Conservation (phyloP, 257 asterid genomes). For the Nicotiana tabacum region DNA sequence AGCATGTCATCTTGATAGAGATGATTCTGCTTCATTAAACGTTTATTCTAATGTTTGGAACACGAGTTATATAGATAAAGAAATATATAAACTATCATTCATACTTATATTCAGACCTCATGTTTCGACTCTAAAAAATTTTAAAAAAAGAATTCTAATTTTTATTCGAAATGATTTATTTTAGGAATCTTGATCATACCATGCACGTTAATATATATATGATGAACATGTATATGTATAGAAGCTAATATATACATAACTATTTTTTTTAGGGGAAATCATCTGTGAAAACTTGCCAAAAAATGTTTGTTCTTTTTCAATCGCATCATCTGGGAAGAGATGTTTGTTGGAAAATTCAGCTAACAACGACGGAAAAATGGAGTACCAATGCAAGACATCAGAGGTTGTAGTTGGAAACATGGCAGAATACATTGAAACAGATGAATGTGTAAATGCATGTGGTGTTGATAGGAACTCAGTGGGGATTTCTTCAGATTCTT, state of each 20-base stretch:
- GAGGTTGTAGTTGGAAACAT: constrained; percentile 19
- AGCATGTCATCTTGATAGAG: too few species aligned
- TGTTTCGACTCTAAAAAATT: too few species aligned
- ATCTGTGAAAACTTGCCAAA: constrained; percentile 20
- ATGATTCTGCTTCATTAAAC: too few species aligned
- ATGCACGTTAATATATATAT: neutral
- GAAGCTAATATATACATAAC: neutral
- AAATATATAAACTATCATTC: too few species aligned
- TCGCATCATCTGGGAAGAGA: constrained; percentile 18
- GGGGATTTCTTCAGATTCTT: constrained; percentile 26
- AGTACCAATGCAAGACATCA: constrained; percentile 19
- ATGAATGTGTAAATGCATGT: constrained; percentile 25
- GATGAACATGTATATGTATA: neutral
- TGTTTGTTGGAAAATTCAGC: constrained; percentile 14
- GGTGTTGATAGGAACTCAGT: constrained; percentile 22
- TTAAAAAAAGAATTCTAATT: too few species aligned
- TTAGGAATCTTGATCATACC: neutral
- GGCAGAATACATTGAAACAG: constrained; percentile 19
- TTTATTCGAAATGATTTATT: neutral
- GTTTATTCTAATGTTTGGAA: too few species aligned
- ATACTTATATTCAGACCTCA: too few species aligned
- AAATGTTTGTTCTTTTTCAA: constrained; percentile 21
- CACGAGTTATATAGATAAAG: too few species aligned
- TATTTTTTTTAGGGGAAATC: constrained; percentile 5
- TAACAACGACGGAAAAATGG: neutral